Evolutionary conservation across 768 basidiomycete species (phyloP).

Genomic region (Amanita thiersii): DNA sequence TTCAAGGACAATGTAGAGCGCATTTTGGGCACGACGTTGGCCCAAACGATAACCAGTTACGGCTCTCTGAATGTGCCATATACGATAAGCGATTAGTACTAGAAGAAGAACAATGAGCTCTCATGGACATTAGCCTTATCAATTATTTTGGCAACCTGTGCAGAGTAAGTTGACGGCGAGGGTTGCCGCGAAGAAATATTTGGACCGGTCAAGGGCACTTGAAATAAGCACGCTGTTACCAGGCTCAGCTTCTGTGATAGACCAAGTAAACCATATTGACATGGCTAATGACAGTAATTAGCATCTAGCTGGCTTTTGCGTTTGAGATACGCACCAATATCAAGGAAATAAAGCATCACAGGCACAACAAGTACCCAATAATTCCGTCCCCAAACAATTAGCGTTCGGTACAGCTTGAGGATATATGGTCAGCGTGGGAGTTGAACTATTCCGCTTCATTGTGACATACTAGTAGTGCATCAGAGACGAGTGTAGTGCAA

Average conservation of each 20-base stretch:
- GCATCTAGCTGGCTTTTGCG: not conserved
- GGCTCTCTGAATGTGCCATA: slow-evolving; percentile 1
- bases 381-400: slow-evolving; percentile 4
- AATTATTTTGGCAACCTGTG: not conserved
- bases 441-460: too few species aligned
- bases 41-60: slow-evolving; percentile 2
- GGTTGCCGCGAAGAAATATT: slow-evolving; percentile 5
- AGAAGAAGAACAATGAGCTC: not conserved
- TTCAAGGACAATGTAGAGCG: too few species aligned
- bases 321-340: not conserved
- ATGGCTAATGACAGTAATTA: not conserved
- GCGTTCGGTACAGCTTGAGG: slow-evolving; percentile 4
- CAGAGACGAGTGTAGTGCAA: slow-evolving; percentile 2
- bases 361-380: slow-evolving; percentile 2
- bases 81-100: slow-evolving; percentile 2
- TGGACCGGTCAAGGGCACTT: not conserved
- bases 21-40: too few species aligned
- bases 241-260: not conserved
- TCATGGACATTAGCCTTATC: not conserved
- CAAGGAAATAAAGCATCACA: not conserved
- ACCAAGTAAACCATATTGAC: slow-evolving; percentile 5
- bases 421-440: not conserved
- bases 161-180: slow-evolving; percentile 6
- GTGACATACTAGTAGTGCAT: slow-evolving; percentile 2
- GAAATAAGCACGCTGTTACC: slow-evolving; percentile 4